Evolutionary conservation across 2,329 filamentous ascomycete genomes (phyloP), one percentile per base, ranked within the genome.

Genomic region (Penicillium sclerotigenum): DNA sequence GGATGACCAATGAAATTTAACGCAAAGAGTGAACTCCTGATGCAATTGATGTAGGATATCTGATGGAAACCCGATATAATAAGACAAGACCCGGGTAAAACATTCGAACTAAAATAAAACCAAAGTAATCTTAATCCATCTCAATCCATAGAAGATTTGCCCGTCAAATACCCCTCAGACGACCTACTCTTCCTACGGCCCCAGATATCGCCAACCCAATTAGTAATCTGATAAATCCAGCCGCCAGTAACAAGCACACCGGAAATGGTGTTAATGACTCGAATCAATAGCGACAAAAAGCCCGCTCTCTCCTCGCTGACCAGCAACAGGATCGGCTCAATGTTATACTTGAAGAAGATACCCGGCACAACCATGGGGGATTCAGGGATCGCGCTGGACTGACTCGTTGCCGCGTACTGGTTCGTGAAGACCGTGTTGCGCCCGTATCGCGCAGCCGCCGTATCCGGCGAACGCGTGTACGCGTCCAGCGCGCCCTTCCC

Each of bases 301-400:
- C 89, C 82, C 55, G 87, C 87, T 69, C 91, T 85, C 68, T 86
- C 85, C 77, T 97, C 93, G 59, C 88, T 87, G 40, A 99, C 87
- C 28, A 88, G 87, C 51, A 99, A 80, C 72, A 94, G 79, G 66
- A 99, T 92, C 1, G 94, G 94, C 80, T 99, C 94, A 66, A 99
- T 97, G 72, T 97, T 93, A 77, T 96, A 99, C 79, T 97, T 99
- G 83, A 99, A 90, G 73, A 97, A 99, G 59, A 99, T 86, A 31
- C 94, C 94, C 0, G 94, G 94, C 0, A 97, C 84, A 56, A 79
- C 77, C 59, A 71, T 67, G 0, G 71, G 70, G 65, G 80, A 85
- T 67, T 95, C 88, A 52, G 81, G 79, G n/a, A 75, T 59, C 2
- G 56, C 40, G 67, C 87, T 84, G 65, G 83, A 88, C 79, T 97